These are phyloP conservation scores for Leptodermis oblonga DNA, from an alignment of 257 asterid species.

Conservation along the genomic window DNA sequence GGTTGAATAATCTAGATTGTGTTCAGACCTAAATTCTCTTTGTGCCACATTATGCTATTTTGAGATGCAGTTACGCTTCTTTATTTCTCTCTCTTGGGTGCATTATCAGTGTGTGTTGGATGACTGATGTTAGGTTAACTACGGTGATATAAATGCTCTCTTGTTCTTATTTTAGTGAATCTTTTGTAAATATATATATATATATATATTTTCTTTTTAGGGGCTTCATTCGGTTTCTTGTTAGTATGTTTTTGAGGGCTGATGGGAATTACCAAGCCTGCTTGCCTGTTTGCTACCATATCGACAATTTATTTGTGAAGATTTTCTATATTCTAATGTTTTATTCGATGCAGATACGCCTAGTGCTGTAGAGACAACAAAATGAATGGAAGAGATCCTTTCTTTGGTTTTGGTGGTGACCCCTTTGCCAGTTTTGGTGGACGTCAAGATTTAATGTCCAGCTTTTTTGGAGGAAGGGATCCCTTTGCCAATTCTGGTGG, in stretches of 20 bases:
- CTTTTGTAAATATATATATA: no score
- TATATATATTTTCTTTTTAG: background rate
- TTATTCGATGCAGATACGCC: background rate
- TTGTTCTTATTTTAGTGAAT: background rate
- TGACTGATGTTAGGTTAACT: background rate
- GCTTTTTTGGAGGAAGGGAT: constrained; percentile 67
- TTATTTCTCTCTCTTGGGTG: background rate
- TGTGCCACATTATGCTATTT: background rate
- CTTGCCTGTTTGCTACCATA: background rate
- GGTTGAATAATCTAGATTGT: background rate
- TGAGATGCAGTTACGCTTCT: no score
- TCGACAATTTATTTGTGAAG: background rate
- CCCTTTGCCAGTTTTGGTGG: constrained; percentile 30
- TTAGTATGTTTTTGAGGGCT: background rate
- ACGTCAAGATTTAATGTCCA: constrained; percentile 43
- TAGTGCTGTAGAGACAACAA: constrained; percentile 9
- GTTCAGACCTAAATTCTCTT: background rate
- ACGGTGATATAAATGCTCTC: background rate
- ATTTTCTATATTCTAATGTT: background rate
- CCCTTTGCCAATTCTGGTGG: constrained; percentile 59
- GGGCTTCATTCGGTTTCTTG: background rate
- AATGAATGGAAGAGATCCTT: constrained; percentile 89
- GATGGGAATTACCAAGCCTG: no score
- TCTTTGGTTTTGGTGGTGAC: constrained; percentile 47
- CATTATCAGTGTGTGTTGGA: background rate